A percentile compares a stretch with the other conserved stretches of the same genome.
These are phyloP conservation scores for Lachnellula suecica DNA, from an alignment of 2,329 filamentous ascomycete species.

Conservation along the genomic window DNA sequence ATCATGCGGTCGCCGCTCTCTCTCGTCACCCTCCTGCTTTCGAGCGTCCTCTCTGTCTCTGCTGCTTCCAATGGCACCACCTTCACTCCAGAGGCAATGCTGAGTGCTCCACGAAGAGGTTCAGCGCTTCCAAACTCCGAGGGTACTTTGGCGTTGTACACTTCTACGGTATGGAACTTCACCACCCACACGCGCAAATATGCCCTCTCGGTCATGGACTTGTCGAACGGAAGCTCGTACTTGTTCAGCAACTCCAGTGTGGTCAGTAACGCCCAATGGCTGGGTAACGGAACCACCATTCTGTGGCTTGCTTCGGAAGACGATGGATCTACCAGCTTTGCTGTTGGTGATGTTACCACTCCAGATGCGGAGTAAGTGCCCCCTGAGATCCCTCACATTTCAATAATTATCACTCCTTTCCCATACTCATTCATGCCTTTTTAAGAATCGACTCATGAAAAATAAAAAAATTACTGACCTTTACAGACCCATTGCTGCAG, in stretches of 20 bases:
- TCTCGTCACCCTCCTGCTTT: constrained; percentile 1
- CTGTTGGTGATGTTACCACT: constrained; percentile 22
- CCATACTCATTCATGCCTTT: background rate
- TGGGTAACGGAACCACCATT: constrained; percentile 24
- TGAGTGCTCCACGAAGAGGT: constrained; percentile 72
- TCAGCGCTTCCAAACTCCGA: constrained; percentile 66
- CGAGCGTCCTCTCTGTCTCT: constrained; percentile 9
- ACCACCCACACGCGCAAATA: constrained; percentile 63
- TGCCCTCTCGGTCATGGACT: constrained; percentile 68
- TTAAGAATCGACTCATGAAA: too few species aligned
- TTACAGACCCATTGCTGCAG: constrained; percentile 18
- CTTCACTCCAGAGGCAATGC: constrained; percentile 73
- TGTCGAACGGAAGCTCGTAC: constrained; percentile 38
- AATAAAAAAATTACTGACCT: constrained; percentile 7
- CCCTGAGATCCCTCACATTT: too few species aligned
- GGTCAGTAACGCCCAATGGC: constrained; percentile 23
- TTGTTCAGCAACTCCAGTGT: constrained; percentile 26
- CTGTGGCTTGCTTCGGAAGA: constrained; percentile 24
- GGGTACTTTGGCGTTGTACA: constrained; percentile 64
- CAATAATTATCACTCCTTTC: background rate
- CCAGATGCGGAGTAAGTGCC: constrained; percentile 23
- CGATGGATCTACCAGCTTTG: constrained; percentile 25
- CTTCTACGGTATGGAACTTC: constrained; percentile 77
- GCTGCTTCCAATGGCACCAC: constrained; percentile 11
- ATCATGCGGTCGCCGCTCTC: constrained; percentile 7